A percentile compares a stretch with the other conserved stretches of the same genome.
phyloP scores from a whole-genome alignment of 352 stramenopile species.

The Elongisporangium senticosum region DNA sequence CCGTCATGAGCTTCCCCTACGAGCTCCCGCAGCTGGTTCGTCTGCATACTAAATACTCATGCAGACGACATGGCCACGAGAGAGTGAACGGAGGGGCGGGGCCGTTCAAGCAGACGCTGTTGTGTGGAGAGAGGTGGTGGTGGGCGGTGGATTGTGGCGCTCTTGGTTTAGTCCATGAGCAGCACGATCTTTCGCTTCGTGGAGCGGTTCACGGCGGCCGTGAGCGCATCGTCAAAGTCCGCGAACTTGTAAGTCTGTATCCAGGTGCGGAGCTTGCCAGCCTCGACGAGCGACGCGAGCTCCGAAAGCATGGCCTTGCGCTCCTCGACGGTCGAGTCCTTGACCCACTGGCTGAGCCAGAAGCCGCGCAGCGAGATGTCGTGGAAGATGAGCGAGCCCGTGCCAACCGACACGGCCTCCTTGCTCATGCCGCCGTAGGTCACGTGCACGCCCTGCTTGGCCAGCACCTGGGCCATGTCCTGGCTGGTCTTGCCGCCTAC shows the following conservation, averaged over 20 bases:
- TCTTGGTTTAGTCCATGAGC: conserved; percentile 62
- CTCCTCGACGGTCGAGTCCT: conserved; percentile 56
- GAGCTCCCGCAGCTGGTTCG: conserved; percentile 1
- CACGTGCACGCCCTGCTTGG: conserved; percentile 72
- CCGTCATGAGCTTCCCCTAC: conserved; percentile 11
- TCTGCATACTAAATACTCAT: background rate
- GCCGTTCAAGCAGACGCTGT: background rate
- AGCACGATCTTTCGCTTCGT: conserved; percentile 83
- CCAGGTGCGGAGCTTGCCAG: conserved; percentile 75
- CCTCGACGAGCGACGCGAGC: conserved; percentile 57
- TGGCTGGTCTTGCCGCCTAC: conserved; percentile 67
- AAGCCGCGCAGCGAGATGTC: conserved; percentile 86
- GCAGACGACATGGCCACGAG: background rate
- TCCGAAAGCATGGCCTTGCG: conserved; percentile 62
- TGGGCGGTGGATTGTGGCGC: too few relatives aligned
- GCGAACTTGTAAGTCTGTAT: conserved; percentile 85
- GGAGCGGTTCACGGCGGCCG: conserved; percentile 63
- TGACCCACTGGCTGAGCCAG: conserved; percentile 83
- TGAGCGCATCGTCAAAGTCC: conserved; percentile 77
- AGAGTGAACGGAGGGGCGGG: too few relatives aligned
- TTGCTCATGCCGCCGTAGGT: conserved; percentile 82
- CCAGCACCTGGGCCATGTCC: conserved; percentile 62
- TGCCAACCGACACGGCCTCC: conserved; percentile 59
- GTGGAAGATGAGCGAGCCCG: conserved; percentile 77
- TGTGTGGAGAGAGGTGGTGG: background rate